Evolutionary conservation across 2,329 filamentous ascomycete genomes (phyloP).

Genomic region (Colletotrichum melonis): DNA sequence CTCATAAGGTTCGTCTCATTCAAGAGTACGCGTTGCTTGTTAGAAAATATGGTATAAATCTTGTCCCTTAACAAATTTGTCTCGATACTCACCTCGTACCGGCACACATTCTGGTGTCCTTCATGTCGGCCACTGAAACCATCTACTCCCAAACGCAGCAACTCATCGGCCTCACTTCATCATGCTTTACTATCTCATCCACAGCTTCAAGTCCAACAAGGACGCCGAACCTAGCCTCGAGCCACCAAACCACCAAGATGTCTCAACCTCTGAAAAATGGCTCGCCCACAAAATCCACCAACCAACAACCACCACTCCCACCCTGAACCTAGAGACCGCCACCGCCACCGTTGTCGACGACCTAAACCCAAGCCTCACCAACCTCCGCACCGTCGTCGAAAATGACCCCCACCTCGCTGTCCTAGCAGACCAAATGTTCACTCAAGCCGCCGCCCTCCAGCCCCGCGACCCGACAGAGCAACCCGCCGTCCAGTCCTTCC

Average conservation of each 20-base stretch:
- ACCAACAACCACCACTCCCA: not conserved
- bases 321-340: no score
- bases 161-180: no score
- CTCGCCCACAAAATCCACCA: not conserved
- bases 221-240: not conserved
- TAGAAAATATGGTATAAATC: no score
- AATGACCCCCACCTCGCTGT: not conserved
- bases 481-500: conserved; percentile 6
- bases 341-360: not conserved
- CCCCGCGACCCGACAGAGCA: conserved; percentile 5
- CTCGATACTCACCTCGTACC: no score
- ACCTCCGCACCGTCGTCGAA: not conserved
- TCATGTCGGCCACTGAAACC: no score
- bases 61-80: no score
- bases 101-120: not conserved
- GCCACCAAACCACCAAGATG: not conserved
- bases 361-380: not conserved
- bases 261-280: not conserved
- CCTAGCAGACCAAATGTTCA: conserved; percentile 19
- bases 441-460: not conserved
- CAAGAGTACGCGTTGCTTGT: not conserved
- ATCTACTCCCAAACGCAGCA: no score
- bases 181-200: not conserved
- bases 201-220: not conserved
- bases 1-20: not conserved